A percentile compares a stretch with the other conserved stretches of the same genome.
These are phyloP conservation scores for Teunomyces cretensis DNA, from an alignment of 805 yeast genomes.

Conservation along the genomic window DNA sequence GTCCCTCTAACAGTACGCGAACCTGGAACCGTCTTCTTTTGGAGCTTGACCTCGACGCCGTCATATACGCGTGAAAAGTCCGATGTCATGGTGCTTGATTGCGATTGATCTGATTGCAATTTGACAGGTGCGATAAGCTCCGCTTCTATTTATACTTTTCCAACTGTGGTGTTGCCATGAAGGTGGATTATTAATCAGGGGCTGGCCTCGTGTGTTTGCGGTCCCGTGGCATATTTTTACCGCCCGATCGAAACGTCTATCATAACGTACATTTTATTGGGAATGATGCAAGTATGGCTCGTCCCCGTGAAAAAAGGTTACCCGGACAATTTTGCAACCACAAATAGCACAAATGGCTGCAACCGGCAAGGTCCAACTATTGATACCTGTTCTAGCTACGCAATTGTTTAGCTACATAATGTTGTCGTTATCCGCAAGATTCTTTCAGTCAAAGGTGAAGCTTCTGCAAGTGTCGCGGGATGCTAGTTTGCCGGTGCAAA, in stretches of 20 bases:
- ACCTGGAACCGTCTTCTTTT: background rate
- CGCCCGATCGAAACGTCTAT: too few relatives aligned
- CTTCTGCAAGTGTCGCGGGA: background rate
- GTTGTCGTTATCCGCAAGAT: background rate
- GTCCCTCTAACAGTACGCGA: slow-evolving; percentile 4
- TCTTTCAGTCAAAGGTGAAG: background rate
- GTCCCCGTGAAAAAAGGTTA: background rate
- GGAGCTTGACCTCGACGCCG: background rate
- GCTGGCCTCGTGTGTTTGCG: background rate
- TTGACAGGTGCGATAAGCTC: background rate
- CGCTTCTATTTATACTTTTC: background rate
- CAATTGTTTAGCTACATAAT: background rate
- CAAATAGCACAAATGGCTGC: background rate
- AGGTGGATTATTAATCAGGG: background rate
- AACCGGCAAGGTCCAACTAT: too few relatives aligned
- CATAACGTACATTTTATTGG: background rate
- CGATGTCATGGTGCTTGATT: background rate
- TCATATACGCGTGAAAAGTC: slow-evolving; percentile 1
- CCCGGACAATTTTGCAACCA: slow-evolving; percentile 4
- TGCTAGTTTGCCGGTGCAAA: background rate
- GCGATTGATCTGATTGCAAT: background rate
- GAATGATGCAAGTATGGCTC: background rate
- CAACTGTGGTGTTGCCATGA: background rate
- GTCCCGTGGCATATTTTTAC: too few relatives aligned
- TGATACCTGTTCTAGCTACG: too few relatives aligned